Conservation (phyloP, 352 stramenopile genomes). For the Phytophthora fragariaefolia region DNA sequence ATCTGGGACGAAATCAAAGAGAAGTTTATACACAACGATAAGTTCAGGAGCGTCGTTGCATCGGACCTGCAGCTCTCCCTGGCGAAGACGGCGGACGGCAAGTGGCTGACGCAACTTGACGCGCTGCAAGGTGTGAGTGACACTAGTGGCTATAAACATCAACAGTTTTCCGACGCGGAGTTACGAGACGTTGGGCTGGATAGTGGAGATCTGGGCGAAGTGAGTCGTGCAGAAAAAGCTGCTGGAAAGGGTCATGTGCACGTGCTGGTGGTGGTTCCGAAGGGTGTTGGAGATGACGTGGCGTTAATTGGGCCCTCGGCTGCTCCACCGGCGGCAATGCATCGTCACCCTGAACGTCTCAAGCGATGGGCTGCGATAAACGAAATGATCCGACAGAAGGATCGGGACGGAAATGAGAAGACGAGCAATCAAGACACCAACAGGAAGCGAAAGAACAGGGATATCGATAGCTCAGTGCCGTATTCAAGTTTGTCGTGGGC, state of each 20-base stretch:
- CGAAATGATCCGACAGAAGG: constrained; percentile 28
- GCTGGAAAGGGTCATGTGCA: neutral
- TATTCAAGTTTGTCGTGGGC: neutral
- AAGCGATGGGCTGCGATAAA: constrained; percentile 30
- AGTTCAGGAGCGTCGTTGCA: no score
- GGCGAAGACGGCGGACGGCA: neutral
- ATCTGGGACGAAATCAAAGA: neutral
- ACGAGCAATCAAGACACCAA: constrained; percentile 2
- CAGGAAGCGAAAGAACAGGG: neutral
- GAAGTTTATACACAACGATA: no score
- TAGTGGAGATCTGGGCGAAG: neutral
- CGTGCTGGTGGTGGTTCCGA: constrained; percentile 1
- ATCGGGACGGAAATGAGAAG: constrained; percentile 11
- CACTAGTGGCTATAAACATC: neutral
- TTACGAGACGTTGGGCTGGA: constrained; percentile 1
- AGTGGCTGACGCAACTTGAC: neutral
- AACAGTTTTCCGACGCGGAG: neutral
- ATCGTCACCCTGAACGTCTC: constrained; percentile 23
- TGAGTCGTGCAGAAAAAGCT: neutral
- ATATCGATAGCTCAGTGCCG: neutral
- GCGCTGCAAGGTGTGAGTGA: neutral
- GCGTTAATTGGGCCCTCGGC: neutral
- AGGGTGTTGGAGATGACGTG: neutral
- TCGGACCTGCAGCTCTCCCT: neutral
- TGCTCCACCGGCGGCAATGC: constrained; percentile 8